Percentiles rank a stretch among this genome's conserved stretches.
Conservation (phyloP, 306 rosid species). For the Carpinus viminea region DNA sequence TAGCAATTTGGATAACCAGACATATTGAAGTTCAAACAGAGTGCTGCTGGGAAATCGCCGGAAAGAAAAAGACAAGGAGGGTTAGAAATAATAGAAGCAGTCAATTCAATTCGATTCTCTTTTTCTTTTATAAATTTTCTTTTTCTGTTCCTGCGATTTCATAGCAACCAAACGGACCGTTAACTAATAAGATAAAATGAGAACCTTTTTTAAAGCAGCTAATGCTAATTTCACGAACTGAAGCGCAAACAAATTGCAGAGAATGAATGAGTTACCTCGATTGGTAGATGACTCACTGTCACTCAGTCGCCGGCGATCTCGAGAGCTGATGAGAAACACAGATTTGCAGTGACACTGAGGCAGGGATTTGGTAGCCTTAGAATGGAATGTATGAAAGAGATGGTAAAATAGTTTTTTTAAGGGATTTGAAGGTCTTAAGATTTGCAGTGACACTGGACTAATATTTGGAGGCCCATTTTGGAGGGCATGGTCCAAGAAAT, state of each 20-base stretch:
- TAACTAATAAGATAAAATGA: neutral
- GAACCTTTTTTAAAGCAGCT: neutral
- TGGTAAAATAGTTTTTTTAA: too few species aligned
- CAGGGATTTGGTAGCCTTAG: conserved; percentile 22
- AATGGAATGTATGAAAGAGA: neutral
- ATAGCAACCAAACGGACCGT: conserved; percentile 1
- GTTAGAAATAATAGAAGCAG: neutral
- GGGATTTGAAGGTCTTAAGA: too few species aligned
- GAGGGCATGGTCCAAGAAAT: too few species aligned
- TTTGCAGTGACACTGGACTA: too few species aligned
- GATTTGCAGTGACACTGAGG: neutral
- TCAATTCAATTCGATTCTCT: neutral
- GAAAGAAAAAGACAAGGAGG: neutral
- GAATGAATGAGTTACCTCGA: neutral
- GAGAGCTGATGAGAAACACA: neutral
- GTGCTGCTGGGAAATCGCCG: neutral
- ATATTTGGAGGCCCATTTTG: too few species aligned
- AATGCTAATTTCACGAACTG: neutral
- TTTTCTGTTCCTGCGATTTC: neutral
- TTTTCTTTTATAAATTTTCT: neutral
- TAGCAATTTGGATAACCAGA: neutral
- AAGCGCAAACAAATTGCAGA: neutral
- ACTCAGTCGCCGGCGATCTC: conserved; percentile 33
- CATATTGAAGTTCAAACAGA: neutral
- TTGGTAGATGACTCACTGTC: conserved; percentile 35